Conservation (phyloP, 257 asterid species). For the Lantana camara region DNA sequence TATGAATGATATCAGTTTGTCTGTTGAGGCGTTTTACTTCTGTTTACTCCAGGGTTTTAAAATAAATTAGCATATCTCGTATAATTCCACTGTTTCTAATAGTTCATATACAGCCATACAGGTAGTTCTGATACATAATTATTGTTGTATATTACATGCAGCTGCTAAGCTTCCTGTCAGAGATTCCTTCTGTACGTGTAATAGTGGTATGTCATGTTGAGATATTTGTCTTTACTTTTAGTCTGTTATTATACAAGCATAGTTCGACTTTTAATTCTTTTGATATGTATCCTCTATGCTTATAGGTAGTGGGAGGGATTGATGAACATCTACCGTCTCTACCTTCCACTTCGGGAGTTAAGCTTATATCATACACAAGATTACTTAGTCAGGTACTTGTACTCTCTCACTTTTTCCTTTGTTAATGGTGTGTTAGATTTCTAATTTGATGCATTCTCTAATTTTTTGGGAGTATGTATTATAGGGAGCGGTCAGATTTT, state of each 20-base stretch:
- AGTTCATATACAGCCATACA: neutral
- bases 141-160: slow-evolving; percentile 39
- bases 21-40: slow-evolving; percentile 3
- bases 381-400: slow-evolving; percentile 72
- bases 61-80: slow-evolving; percentile 9
- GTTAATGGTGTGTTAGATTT: neutral
- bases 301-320: slow-evolving; percentile 88
- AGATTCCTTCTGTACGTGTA: slow-evolving; percentile 74
- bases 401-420: slow-evolving; percentile 20
- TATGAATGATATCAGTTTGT: neutral
- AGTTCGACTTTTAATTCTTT: slow-evolving; percentile 8
- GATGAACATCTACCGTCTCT: slow-evolving; percentile 94
- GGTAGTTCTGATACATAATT: slow-evolving; percentile 20
- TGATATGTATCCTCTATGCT: slow-evolving; percentile 16
- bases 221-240: slow-evolving; percentile 16
- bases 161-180: slow-evolving; percentile 85
- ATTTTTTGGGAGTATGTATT: slow-evolving; percentile 3
- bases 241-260: slow-evolving; percentile 14
- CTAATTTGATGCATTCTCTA: neutral
- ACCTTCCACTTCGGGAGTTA: slow-evolving; percentile 71
- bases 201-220: slow-evolving; percentile 73
- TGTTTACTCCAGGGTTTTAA: slow-evolving; percentile 11
- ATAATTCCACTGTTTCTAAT: slow-evolving; percentile 1
- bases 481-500: neutral
- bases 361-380: slow-evolving; percentile 67